Evolutionary conservation across 345 rosid genomes (phyloP).

Genomic region (Sonneratia alba): DNA sequence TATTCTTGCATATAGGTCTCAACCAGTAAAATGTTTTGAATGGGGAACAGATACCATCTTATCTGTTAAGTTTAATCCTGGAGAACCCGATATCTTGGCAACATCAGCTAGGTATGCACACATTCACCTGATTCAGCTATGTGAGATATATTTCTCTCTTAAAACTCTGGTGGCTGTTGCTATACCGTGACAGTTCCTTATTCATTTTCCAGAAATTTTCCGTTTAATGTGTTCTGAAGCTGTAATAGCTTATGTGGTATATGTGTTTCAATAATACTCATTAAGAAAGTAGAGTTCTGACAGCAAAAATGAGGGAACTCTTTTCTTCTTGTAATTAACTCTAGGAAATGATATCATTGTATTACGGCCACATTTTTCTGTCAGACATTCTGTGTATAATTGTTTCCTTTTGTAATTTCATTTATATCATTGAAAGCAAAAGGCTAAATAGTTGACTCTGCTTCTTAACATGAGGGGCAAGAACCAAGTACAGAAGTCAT

Average conservation of each 20-base stretch:
- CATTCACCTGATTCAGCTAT: neutral
- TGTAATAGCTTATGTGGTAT: neutral
- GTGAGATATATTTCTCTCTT: neutral
- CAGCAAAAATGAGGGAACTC: neutral
- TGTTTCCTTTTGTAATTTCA: neutral
- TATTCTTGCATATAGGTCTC: slow-evolving; percentile 47
- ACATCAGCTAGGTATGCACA: slow-evolving; percentile 61
- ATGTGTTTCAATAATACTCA: neutral
- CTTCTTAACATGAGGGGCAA: neutral
- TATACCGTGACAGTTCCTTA: neutral
- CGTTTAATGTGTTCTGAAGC: no score
- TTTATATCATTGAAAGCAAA: neutral
- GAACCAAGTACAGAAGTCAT: neutral
- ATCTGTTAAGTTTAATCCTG: slow-evolving; percentile 89
- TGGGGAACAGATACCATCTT: slow-evolving; percentile 84
- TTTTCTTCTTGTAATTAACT: neutral
- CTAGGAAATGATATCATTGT: neutral
- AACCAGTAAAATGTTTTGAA: slow-evolving; percentile 72
- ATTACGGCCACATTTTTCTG: neutral
- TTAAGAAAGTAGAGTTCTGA: neutral
- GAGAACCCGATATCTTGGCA: slow-evolving; percentile 76
- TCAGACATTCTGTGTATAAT: neutral
- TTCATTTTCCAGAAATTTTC: neutral
- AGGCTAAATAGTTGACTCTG: neutral
- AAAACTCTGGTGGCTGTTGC: neutral